Evolutionary conservation across 805 yeast genomes (phyloP).

Genomic region (Metschnikowia reukaufii): DNA sequence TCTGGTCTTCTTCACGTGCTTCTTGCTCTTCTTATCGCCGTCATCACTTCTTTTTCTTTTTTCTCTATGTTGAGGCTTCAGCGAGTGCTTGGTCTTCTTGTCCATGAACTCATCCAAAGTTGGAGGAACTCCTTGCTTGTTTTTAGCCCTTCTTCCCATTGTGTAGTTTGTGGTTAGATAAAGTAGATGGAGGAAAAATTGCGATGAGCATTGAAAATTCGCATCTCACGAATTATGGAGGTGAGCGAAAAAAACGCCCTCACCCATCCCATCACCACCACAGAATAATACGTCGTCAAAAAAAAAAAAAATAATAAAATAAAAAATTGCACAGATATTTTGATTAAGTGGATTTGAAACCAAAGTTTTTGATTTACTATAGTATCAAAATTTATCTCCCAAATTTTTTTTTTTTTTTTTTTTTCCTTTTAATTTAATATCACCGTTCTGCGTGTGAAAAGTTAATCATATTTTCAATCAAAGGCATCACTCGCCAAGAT

Average conservation of each 20-base stretch:
- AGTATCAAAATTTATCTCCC: no score
- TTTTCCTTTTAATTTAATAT: no score
- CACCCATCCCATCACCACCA: background rate
- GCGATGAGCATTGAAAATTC: slow-evolving; percentile 23
- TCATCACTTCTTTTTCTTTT: slow-evolving; percentile 24
- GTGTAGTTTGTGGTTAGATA: slow-evolving; percentile 3
- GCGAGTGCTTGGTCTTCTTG: slow-evolving; percentile 38
- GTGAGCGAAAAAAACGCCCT: slow-evolving; percentile 8
- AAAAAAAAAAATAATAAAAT: background rate
- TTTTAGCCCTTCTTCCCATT: slow-evolving; percentile 93
- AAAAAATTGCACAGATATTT: no score
- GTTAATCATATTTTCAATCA: background rate
- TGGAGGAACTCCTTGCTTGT: slow-evolving; percentile 93
- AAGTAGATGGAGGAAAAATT: slow-evolving; percentile 13
- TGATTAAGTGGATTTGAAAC: no score
- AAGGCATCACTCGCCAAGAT: no score
- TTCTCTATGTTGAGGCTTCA: slow-evolving; percentile 31
- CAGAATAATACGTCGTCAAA: background rate
- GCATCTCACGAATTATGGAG: slow-evolving; percentile 11
- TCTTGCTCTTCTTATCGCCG: slow-evolving; percentile 21
- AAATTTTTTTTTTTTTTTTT: no score
- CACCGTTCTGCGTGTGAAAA: no score
- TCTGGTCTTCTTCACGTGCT: slow-evolving; percentile 19
- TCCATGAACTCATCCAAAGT: slow-evolving; percentile 71
- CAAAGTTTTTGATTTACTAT: no score